These are phyloP conservation scores for Juncus effusus DNA, from an alignment of 176 grass and related monocot genomes.

Conservation along the genomic window DNA sequence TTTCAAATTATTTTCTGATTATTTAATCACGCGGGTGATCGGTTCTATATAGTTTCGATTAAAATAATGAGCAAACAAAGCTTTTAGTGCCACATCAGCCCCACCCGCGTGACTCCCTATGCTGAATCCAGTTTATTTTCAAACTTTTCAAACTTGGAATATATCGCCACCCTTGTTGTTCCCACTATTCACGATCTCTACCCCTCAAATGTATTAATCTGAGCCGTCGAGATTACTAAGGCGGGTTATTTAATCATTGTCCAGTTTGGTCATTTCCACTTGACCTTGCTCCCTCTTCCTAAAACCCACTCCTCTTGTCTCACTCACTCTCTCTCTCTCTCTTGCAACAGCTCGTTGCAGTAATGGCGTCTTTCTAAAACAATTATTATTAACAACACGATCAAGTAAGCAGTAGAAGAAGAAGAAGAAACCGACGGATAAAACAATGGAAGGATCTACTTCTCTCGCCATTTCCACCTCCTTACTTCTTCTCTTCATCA, in stretches of 20 bases:
- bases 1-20: constrained; percentile 12
- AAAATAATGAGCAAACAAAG: constrained; percentile 7
- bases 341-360: constrained; percentile 32
- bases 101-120: constrained; percentile 38
- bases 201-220: background rate
- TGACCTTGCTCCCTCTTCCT: constrained; percentile 5
- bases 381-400: background rate
- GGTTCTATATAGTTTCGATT: background rate
- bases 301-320: constrained; percentile 41
- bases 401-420: background rate
- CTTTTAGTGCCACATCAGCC: constrained; percentile 1
- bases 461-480: background rate
- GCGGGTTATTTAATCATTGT: background rate
- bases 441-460: constrained; percentile 20
- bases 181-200: background rate
- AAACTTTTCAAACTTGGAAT: constrained; percentile 32
- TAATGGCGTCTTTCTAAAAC: constrained; percentile 33
- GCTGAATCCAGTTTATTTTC: constrained; percentile 33
- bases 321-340: constrained; percentile 15
- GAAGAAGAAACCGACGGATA: constrained; percentile 1
- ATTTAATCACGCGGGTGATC: background rate
- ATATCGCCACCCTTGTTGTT: constrained; percentile 6
- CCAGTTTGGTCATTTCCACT: constrained; percentile 37
- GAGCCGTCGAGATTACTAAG: background rate
- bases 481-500: background rate